phyloP scores from a whole-genome alignment of 139 green algal genomes.

The Closterium sp. region DNA sequence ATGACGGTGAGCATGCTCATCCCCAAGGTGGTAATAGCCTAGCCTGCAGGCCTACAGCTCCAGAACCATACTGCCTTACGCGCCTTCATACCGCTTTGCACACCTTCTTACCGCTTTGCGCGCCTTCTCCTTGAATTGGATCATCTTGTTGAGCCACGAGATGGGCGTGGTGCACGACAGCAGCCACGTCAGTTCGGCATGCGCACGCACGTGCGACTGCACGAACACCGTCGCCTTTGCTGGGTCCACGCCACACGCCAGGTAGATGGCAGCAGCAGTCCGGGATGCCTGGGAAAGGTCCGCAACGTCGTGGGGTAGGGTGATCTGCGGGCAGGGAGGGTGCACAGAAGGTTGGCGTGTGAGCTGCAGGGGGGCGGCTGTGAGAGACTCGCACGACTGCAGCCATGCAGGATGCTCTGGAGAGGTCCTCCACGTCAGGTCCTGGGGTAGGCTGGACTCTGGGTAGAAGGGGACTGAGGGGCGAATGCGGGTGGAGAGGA shows the following conservation, averaged over 20 bases:
- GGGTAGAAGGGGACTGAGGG: no score
- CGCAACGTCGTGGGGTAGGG: no score
- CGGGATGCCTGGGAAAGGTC: no score
- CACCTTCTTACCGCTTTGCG: constrained; percentile 67
- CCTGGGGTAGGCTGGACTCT: constrained; percentile 88
- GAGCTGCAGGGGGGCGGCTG: no score
- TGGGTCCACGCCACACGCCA: not conserved
- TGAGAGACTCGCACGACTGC: not conserved
- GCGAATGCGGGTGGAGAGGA: no score
- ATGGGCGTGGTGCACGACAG: constrained; percentile 89
- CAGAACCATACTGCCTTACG: not conserved
- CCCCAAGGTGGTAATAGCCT: no score
- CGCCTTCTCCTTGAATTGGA: constrained; percentile 97
- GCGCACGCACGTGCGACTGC: constrained; percentile 89
- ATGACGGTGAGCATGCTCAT: no score
- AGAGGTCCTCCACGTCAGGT: constrained; percentile 87
- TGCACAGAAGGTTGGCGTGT: no score
- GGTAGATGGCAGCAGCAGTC: no score
- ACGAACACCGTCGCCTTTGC: constrained; percentile 74
- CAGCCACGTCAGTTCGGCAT: constrained; percentile 92
- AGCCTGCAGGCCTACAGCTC: not conserved
- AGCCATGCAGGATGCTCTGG: not conserved
- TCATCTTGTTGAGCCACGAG: constrained; percentile 94
- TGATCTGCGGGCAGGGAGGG: no score
- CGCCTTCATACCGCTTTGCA: no score